These are phyloP conservation scores for Apocynum venetum DNA, from an alignment of 257 asterid species.

Conservation along the genomic window DNA sequence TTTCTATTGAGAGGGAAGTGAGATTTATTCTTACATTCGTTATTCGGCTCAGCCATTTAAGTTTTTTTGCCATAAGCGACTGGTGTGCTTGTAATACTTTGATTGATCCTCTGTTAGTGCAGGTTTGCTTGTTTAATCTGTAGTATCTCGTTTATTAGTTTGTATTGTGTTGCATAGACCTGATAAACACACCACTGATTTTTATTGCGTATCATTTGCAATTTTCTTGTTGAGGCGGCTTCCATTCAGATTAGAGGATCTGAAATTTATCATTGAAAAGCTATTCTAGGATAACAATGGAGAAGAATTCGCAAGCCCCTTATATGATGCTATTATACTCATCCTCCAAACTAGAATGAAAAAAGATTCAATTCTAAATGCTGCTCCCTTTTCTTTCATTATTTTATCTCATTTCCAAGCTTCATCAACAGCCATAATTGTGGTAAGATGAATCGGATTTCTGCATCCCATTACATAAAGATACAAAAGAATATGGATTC, in stretches of 20 bases:
- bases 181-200: neutral
- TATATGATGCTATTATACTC: neutral
- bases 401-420: neutral
- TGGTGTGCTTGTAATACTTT: conserved; percentile 1
- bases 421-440: neutral
- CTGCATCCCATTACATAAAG: neutral
- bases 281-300: neutral
- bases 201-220: neutral
- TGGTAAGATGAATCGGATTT: neutral
- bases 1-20: neutral
- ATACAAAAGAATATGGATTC: conserved; percentile 4
- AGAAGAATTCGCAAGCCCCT: neutral
- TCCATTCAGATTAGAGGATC: too few species aligned
- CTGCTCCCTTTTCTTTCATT: neutral
- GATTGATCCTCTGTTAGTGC: neutral
- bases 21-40: neutral
- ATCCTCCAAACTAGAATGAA: neutral
- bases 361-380: too few species aligned
- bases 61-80: neutral
- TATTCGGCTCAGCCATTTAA: neutral
- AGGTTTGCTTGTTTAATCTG: neutral
- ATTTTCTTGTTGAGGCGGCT: neutral
- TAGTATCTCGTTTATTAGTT: neutral
- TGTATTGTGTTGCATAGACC: neutral
- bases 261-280: neutral